A percentile compares a stretch with the other conserved stretches of the same genome.
Evolutionary conservation across 768 basidiomycete genomes (phyloP).

Genomic region (Cyathus striatus): DNA sequence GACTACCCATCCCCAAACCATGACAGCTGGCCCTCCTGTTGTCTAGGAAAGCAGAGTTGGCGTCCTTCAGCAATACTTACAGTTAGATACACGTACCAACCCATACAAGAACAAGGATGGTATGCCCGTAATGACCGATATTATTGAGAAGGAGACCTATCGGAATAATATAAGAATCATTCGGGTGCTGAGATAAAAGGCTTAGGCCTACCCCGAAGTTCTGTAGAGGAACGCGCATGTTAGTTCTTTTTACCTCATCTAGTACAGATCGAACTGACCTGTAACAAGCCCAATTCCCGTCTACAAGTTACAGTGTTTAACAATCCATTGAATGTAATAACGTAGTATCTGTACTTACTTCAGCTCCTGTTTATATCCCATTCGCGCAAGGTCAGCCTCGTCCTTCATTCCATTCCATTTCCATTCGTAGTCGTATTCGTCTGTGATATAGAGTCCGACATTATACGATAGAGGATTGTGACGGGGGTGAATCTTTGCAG

Average conservation of each 20-base stretch:
- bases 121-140: conserved; percentile 69
- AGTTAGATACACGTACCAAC: conserved; percentile 47
- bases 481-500: no score
- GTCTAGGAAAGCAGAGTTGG: no score
- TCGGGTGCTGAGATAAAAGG: conserved; percentile 3
- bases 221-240: no score
- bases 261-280: conserved; percentile 36
- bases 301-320: conserved; percentile 20
- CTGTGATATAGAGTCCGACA: conserved; percentile 3
- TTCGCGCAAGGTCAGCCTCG: conserved; percentile 58
- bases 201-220: conserved; percentile 53
- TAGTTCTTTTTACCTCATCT: no score
- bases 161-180: conserved; percentile 3
- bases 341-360: conserved; percentile 31
- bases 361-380: conserved; percentile 72
- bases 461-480: no score
- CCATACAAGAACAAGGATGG: conserved; percentile 68
- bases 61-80: no score
- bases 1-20: conserved; percentile 73
- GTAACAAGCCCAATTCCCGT: conserved; percentile 58
- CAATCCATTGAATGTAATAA: neutral
- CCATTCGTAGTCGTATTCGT: conserved; percentile 7
- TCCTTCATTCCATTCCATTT: conserved; percentile 31
- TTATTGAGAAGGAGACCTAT: conserved; percentile 67
- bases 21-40: conserved; percentile 72